Percentiles rank a stretch among this genome's conserved stretches.
Evolutionary conservation across 2,329 filamentous ascomycete species (phyloP).

Genomic region (Hymenoscyphus repandus): DNA sequence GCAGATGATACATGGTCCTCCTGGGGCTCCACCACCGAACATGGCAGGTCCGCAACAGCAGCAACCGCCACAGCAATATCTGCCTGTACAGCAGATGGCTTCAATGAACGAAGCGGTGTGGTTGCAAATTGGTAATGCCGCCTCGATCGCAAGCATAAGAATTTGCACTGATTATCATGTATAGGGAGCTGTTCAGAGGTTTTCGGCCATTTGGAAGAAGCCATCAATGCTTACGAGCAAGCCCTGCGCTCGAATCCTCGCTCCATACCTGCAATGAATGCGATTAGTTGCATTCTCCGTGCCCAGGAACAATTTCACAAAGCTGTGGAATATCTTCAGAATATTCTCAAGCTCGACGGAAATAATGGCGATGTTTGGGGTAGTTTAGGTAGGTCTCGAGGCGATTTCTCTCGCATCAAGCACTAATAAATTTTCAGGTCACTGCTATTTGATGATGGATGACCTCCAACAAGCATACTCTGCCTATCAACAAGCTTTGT

Average conservation of each 20-base stretch:
- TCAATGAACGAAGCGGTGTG: constrained; percentile 82
- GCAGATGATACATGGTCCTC: constrained; percentile 33
- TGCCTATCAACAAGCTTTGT: constrained; percentile 91
- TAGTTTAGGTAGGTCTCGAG: constrained; percentile 64
- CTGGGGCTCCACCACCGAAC: constrained; percentile 27
- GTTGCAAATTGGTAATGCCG: constrained; percentile 75
- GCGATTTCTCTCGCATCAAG: neutral
- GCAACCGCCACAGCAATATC: constrained; percentile 15
- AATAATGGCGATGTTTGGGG: constrained; percentile 96
- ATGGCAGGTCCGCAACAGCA: constrained; percentile 24
- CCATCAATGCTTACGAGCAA: constrained; percentile 84
- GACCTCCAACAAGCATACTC: constrained; percentile 95
- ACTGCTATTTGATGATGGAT: constrained; percentile 98
- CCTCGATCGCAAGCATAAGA: neutral
- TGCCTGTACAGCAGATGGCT: constrained; percentile 67
- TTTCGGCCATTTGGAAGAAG: constrained; percentile 82
- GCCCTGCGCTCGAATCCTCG: constrained; percentile 82
- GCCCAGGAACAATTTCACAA: constrained; percentile 91
- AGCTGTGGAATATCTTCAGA: constrained; percentile 87
- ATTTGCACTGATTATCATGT: constrained; percentile 29
- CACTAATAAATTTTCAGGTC: constrained; percentile 52
- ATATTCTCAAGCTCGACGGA: constrained; percentile 82
- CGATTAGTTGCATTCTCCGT: constrained; percentile 85
- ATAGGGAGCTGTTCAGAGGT: constrained; percentile 80
- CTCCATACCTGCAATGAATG: constrained; percentile 88